Percentiles rank a stretch among this genome's conserved stretches.
phyloP scores from a whole-genome alignment of 2,329 filamentous ascomycete genomes.

The Calonectria fujianensis region DNA sequence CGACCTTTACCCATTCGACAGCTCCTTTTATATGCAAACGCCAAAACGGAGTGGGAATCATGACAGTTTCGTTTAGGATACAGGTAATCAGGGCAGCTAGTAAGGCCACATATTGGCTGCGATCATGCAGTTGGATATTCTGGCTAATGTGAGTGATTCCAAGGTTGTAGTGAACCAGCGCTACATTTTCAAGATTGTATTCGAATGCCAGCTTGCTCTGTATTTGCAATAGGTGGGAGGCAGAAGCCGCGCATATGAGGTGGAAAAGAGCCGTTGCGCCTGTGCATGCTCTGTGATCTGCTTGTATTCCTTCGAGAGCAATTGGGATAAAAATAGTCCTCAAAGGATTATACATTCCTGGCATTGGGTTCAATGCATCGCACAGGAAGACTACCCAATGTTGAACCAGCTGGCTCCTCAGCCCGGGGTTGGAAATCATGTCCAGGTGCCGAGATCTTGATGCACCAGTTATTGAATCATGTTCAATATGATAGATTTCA shows the following conservation, averaged over 20 bases:
- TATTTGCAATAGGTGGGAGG: neutral
- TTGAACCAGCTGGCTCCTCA: neutral
- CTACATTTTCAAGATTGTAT: neutral
- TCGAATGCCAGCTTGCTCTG: neutral
- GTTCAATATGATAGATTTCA: too few species aligned
- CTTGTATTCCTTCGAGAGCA: neutral
- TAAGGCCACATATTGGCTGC: neutral
- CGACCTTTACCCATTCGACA: conserved; percentile 3
- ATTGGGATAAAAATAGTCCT: conserved; percentile 3
- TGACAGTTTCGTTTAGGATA: neutral
- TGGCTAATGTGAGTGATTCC: neutral
- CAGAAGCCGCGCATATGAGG: conserved; percentile 1
- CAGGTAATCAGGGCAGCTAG: conserved; percentile 2
- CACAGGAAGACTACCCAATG: neutral
- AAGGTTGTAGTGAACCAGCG: neutral
- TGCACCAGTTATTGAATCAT: too few species aligned
- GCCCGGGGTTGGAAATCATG: neutral
- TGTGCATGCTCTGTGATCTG: neutral
- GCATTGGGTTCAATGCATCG: conserved; percentile 4
- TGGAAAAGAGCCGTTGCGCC: neutral
- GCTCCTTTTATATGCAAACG: conserved; percentile 12
- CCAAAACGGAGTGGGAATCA: conserved; percentile 8
- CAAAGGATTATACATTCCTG: neutral
- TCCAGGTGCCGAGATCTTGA: neutral
- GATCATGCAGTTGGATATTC: neutral